These are phyloP conservation scores for Pythium dissotocum DNA, from an alignment of 352 stramenopile genomes.

Conservation along the genomic window DNA sequence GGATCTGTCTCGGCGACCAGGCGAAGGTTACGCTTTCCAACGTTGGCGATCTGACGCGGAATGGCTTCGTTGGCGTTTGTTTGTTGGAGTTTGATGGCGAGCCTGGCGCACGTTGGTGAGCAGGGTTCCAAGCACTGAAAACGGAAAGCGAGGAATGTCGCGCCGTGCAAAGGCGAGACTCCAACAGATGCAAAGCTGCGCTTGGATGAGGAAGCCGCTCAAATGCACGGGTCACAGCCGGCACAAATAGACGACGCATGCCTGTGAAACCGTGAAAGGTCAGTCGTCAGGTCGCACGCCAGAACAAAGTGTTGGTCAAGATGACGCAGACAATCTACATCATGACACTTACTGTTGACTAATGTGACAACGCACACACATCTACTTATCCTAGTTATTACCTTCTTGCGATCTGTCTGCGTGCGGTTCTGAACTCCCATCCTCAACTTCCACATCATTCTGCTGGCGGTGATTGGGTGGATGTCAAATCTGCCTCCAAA, in stretches of 20 bases:
- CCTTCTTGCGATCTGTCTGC: neutral
- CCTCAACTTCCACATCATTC: conserved; percentile 8
- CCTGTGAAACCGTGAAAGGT: conserved; percentile 20
- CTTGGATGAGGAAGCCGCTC: conserved; percentile 15
- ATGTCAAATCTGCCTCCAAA: neutral
- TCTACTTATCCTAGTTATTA: conserved; percentile 2
- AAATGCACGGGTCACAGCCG: conserved; percentile 1
- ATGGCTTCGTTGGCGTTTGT: conserved; percentile 3
- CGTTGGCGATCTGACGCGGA: neutral
- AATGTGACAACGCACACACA: neutral
- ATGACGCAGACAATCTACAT: neutral
- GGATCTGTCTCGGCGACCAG: neutral
- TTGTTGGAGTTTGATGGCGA: neutral
- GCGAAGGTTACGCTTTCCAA: conserved; percentile 1
- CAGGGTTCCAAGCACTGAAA: conserved; percentile 7
- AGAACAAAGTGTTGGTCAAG: neutral
- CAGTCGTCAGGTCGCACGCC: conserved; percentile 14
- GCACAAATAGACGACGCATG: conserved; percentile 25
- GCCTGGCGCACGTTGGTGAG: neutral
- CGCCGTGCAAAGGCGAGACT: conserved; percentile 23
- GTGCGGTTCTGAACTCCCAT: conserved; percentile 1
- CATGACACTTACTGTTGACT: conserved; percentile 10
- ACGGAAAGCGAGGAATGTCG: conserved; percentile 15
- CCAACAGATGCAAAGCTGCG: conserved; percentile 4
- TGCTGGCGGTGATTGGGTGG: conserved; percentile 2